Evolutionary conservation across 2,329 filamentous ascomycete species (phyloP).

Genomic region (Elsinoe ampelina): DNA sequence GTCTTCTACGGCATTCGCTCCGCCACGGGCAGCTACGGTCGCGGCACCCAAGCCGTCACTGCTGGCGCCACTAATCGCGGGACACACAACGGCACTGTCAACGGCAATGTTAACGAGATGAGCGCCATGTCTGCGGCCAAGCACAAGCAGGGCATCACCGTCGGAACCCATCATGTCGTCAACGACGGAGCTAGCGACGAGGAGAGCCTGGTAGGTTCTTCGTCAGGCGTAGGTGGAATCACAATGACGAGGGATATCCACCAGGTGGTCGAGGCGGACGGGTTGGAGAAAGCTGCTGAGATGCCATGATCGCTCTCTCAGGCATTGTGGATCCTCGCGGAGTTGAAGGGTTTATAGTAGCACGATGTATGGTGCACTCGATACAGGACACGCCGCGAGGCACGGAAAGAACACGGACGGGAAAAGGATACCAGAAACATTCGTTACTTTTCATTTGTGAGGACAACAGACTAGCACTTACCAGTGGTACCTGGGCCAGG

Average conservation of each 20-base stretch:
- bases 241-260: background rate
- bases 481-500: too few relatives aligned
- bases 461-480: too few relatives aligned
- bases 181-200: background rate
- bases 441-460: too few relatives aligned
- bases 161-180: background rate
- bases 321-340: too few relatives aligned
- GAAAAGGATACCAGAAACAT: too few relatives aligned
- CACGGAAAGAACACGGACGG: too few relatives aligned
- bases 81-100: background rate
- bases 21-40: background rate
- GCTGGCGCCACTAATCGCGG: too few relatives aligned
- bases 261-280: background rate
- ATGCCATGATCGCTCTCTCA: background rate
- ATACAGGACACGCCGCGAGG: too few relatives aligned
- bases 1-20: slow-evolving; percentile 5
- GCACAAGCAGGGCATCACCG: background rate
- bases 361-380: too few relatives aligned
- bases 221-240: background rate
- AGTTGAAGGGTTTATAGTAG: too few relatives aligned
- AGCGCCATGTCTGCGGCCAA: background rate
- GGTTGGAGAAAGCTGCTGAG: background rate
- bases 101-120: background rate
- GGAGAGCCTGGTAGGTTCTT: background rate
- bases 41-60: too few relatives aligned